Evolutionary conservation across 257 asterid genomes (phyloP), one percentile per base, ranked within the genome.

Genomic region (Handroanthus guayacan): DNA sequence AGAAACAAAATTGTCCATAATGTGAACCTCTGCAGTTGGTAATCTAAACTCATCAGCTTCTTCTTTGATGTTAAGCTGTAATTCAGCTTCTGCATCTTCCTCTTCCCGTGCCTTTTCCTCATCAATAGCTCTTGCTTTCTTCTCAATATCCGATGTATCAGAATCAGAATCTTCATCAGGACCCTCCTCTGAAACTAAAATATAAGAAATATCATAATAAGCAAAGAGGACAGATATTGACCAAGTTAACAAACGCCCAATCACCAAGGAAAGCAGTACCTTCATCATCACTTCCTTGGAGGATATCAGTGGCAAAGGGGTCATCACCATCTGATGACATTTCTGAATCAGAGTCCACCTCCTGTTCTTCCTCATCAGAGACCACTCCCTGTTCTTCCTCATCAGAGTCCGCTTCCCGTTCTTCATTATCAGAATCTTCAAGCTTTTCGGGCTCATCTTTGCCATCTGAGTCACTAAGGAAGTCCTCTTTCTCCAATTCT

Each of bases 311-410:
- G 25, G 95, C 92, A 70, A 89, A 84, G 1, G 93, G 88, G 72
- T 92, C 97, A 75, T 94, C 97, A 18, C 89, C 91, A n/a, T 79
- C 92, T 5, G 97, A 87, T 3, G 94, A 91, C 79, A 92, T 79
- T 3, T 89, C 97, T 58, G 94, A 92, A 67, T 83, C 90, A 34
- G 97, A 83, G 70, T 78, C 82, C 51, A 47, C 70, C 73, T 62
- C 89, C 56, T 50, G 79, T 72, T 86, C 91, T 73, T 91, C 92
- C 47, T 34, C 83, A 62, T 86, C 86, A 45, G 97, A 83, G 70
- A 77, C 83, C 51, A 47, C 70, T 75, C 60, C 89, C 56, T 50
- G 79, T 72, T 86, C 91, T 73, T 91, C 92, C 47, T 34, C 83
- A 67, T 83, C 90, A 34, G 97, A 83, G 70, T 78, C 83, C 51